Base-by-base conservation (phyloP, 2,329 filamentous ascomycete genomes). In the Paecilomyces dactylethromorphus region DNA sequence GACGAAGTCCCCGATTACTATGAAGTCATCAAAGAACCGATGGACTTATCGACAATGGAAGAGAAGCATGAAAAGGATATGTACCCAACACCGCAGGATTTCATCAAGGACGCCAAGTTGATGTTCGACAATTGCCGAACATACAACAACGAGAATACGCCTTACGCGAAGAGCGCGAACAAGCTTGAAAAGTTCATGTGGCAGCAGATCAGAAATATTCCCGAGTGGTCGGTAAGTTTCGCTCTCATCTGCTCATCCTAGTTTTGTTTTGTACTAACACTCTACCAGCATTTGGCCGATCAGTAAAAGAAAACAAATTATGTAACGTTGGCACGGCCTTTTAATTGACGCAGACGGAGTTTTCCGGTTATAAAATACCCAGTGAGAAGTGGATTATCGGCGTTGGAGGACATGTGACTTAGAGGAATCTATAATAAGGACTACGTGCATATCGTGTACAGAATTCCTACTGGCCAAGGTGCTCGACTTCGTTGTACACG, bases 1-100 rank as follows among this genome's bases (percentile, higher is more conserved):
- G 94, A 99, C 68, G 94, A 97, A 65, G 94, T 99, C 0, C 87
- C 91, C n/a, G 94, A 99, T 74, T 99, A 99, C 78, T 97, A 97
- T 79, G 91, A 96, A 60, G 92, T 97, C 61, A 99, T 99, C 79
- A 92, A 92, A 71, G 90, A 96, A 73, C 94, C 94, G 35, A 99
- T 99, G 94, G 94, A 97, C 71, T 81, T 97, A 54, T 88, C 85
- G 54, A 97, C 92, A 21, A 97, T 99, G 93, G 94, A 97, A 75
- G 87, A 86, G 66, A 96, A 96, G 76, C 88, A 97, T 63, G 92
- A 97, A 70, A 91, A 91, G 45, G 94, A 97, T 75, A 85, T 93
- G 69, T 99, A 99, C 71, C 84, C 87, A 15, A 92, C 86, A 0
- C 93, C 94, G 0, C 92, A 97, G 70, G 94, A 97, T 68, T 97